A percentile compares a stretch with the other conserved stretches of the same genome.
Evolutionary conservation across 192 early-diverging fungal species (phyloP).

Genomic region (Backusella tarrabulga): DNA sequence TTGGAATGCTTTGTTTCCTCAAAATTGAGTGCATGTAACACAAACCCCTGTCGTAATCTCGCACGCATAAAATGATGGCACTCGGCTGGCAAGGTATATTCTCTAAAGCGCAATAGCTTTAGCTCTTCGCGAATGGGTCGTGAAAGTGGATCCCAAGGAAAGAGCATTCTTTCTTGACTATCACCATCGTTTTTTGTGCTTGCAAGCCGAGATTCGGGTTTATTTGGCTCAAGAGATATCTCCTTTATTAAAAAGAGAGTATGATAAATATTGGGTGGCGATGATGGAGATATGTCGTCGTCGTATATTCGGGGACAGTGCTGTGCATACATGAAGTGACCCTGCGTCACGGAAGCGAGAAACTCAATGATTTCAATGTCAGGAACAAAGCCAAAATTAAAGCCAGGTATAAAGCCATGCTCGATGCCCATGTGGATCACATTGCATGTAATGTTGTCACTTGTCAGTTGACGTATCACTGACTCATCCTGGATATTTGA

Average conservation of each 20-base stretch:
- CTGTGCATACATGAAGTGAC: constrained; percentile 67
- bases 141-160: constrained; percentile 69
- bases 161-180: constrained; percentile 15
- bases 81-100: constrained; percentile 62
- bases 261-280: constrained; percentile 53
- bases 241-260: constrained; percentile 45
- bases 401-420: constrained; percentile 60
- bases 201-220: not conserved
- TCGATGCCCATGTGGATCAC: constrained; percentile 73
- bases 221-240: constrained; percentile 34
- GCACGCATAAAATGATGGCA: constrained; percentile 60
- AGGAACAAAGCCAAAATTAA: constrained; percentile 73
- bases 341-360: constrained; percentile 63
- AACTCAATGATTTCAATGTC: constrained; percentile 76
- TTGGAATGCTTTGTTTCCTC: constrained; percentile 40
- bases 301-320: constrained; percentile 49
- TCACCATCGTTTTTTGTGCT: not conserved
- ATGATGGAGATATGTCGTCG: not conserved
- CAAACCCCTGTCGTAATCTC: constrained; percentile 71
- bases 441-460: constrained; percentile 61
- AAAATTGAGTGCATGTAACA: constrained; percentile 53
- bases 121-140: constrained; percentile 60
- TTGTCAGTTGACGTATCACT: constrained; percentile 59
- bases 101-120: constrained; percentile 57
- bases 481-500: constrained; percentile 63